Percentiles rank a stretch among this genome's conserved stretches.
Conservation (phyloP, 1,139 yeast genomes). For the Groenewaldozyma auringiensis region DNA sequence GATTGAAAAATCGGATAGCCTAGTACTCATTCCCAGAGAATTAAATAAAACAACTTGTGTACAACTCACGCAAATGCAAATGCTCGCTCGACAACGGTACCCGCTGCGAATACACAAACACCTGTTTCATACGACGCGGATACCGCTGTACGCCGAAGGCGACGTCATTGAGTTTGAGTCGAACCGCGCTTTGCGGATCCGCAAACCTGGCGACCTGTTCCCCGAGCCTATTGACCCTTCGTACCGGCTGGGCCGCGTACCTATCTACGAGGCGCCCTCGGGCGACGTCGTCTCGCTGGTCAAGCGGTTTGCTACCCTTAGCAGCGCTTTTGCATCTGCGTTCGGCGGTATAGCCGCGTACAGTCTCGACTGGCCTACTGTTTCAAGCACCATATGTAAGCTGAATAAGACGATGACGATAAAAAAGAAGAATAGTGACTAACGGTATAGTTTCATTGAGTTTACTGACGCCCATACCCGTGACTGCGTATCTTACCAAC, state of each 20-base stretch:
- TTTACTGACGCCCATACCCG: conserved; percentile 43
- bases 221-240: conserved; percentile 30
- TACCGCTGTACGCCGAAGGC: background rate
- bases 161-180: background rate
- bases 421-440: too few relatives aligned
- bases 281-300: conserved; percentile 32
- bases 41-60: too few relatives aligned
- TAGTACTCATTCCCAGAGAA: too few relatives aligned
- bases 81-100: background rate
- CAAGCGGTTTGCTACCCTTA: conserved; percentile 20
- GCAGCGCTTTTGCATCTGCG: conserved; percentile 13
- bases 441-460: conserved; percentile 50
- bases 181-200: conserved; percentile 16
- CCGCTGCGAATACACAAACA: background rate
- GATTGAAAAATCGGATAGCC: too few relatives aligned
- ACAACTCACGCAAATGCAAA: too few relatives aligned
- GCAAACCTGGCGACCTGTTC: conserved; percentile 31
- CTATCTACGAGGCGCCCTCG: conserved; percentile 30
- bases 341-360: conserved; percentile 4
- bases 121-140: background rate
- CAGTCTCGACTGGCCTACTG: conserved; percentile 16
- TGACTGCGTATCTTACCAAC: conserved; percentile 46
- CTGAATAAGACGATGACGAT: too few relatives aligned
- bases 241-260: conserved; percentile 25
- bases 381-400: conserved; percentile 26